Conservation (phyloP, 805 yeast species). For the Ogataea pini region DNA sequence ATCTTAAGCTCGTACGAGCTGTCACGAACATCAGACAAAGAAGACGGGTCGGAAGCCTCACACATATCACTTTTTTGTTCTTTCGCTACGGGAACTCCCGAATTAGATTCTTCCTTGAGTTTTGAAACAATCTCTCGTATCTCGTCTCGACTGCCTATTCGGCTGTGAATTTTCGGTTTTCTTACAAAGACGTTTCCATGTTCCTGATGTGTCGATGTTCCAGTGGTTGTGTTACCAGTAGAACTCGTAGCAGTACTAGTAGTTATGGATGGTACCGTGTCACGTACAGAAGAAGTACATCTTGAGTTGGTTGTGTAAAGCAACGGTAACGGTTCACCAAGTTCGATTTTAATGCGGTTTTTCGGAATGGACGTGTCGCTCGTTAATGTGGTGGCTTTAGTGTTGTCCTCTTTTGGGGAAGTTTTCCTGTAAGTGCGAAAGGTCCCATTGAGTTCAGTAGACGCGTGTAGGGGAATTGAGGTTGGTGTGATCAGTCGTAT, state of each 20-base stretch:
- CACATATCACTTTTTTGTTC: not conserved
- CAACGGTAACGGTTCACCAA: constrained; percentile 32
- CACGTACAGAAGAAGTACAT: not conserved
- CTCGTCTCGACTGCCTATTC: not conserved
- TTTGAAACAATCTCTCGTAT: constrained; percentile 1
- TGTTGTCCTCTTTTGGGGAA: constrained; percentile 10
- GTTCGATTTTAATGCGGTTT: constrained; percentile 12
- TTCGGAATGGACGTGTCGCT: constrained; percentile 3
- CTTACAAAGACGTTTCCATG: not conserved
- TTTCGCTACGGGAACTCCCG: not conserved
- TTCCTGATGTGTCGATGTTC: not conserved
- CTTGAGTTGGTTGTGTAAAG: constrained; percentile 14
- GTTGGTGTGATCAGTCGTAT: constrained; percentile 4
- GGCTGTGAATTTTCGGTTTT: not conserved
- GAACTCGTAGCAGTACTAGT: not conserved
- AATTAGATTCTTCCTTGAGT: constrained; percentile 1
- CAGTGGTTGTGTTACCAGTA: not conserved
- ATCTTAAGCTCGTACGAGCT: constrained; percentile 1
- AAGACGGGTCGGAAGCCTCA: not conserved
- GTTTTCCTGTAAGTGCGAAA: not conserved
- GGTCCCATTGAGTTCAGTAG: not conserved
- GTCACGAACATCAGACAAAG: not conserved
- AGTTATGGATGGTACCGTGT: not conserved
- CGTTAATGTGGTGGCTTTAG: constrained; percentile 7
- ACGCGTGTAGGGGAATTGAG: not conserved